Percentiles rank a stretch among this genome's conserved stretches.
Evolutionary conservation across 148 eudicot genomes (phyloP).

Genomic region (Mesembryanthemum crystallinum): DNA sequence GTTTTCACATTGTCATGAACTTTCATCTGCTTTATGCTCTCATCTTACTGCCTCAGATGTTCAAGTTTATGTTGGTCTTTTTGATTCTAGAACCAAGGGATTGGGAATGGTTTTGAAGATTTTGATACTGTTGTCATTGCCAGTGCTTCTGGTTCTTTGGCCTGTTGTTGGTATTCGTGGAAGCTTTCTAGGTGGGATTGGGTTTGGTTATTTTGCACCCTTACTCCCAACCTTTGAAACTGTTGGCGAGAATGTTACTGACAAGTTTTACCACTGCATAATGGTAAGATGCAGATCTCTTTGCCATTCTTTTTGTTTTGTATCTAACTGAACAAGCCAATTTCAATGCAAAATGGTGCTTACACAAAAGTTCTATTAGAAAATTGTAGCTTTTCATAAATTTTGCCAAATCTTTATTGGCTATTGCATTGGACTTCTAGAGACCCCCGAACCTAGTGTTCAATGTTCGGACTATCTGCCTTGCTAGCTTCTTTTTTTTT

Average conservation of each 20-base stretch:
- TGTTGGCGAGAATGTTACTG: slow-evolving; percentile 52
- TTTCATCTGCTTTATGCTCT: too few species aligned
- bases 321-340: neutral
- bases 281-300: slow-evolving; percentile 32
- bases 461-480: neutral
- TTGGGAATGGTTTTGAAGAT: too few species aligned
- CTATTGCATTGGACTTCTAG: neutral
- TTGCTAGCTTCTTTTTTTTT: neutral
- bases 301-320: neutral
- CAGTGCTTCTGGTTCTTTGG: slow-evolving; percentile 68
- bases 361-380: neutral
- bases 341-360: neutral
- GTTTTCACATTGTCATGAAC: too few species aligned
- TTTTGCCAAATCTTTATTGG: neutral
- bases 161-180: slow-evolving; percentile 52
- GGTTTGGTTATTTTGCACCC: slow-evolving; percentile 77
- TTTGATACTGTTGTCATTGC: too few species aligned
- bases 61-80: too few species aligned
- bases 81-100: too few species aligned
- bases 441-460: neutral
- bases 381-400: neutral
- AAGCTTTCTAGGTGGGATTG: too few species aligned
- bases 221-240: slow-evolving; percentile 86
- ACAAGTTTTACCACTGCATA: slow-evolving; percentile 60
- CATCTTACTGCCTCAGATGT: too few species aligned